Conservation (phyloP, 2,329 filamentous ascomycete genomes). For the Alternaria dauci region DNA sequence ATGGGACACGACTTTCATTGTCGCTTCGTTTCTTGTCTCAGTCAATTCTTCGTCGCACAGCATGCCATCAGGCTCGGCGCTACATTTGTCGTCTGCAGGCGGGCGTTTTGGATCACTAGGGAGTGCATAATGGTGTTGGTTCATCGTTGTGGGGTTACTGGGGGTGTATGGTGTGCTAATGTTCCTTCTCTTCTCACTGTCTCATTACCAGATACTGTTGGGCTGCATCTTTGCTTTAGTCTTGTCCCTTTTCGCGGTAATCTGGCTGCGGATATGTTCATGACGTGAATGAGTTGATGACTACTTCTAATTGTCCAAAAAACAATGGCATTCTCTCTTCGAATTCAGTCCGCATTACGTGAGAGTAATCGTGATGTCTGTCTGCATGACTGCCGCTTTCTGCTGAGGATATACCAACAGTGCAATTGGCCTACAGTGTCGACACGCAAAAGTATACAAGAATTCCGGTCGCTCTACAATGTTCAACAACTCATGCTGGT, state of each 20-base stretch:
- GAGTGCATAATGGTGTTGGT: constrained; percentile 24
- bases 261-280: constrained; percentile 30
- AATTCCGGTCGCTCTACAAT: not conserved
- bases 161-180: constrained; percentile 28
- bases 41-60: constrained; percentile 25
- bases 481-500: not conserved
- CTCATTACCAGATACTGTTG: constrained; percentile 21
- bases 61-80: constrained; percentile 17
- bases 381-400: not conserved
- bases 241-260: constrained; percentile 32
- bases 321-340: not conserved
- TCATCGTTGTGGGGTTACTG: constrained; percentile 22
- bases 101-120: constrained; percentile 35
- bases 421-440: not conserved
- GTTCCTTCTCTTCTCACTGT: constrained; percentile 15
- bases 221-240: constrained; percentile 27
- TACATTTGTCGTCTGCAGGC: constrained; percentile 30
- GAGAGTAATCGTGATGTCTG: not conserved
- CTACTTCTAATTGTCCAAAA: constrained; percentile 28
- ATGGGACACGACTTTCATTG: constrained; percentile 9
- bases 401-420: not conserved
- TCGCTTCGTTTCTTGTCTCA: constrained; percentile 20
- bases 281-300: constrained; percentile 40
- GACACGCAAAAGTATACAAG: not conserved
- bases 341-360: not conserved